These are phyloP conservation scores for Pseudogymnoascus sp. DNA, from an alignment of 2,329 filamentous ascomycete genomes.

Conservation along the genomic window DNA sequence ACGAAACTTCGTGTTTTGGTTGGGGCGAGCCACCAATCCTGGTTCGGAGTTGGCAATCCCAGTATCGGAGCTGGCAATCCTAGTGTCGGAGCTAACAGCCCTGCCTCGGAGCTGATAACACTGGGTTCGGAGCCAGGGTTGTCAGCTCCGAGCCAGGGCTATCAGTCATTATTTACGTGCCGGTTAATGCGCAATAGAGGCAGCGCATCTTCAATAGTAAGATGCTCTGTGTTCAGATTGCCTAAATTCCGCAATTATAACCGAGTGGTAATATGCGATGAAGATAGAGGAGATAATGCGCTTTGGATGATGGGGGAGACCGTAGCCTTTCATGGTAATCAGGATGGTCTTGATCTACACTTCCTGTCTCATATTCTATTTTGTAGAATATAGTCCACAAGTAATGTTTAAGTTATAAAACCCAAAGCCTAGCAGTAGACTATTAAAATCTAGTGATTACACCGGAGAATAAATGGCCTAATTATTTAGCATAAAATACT, in stretches of 20 bases:
- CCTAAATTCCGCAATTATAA: no score
- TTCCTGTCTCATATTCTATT: neutral
- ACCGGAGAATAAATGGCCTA: neutral
- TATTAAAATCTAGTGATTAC: neutral
- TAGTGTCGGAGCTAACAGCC: neutral
- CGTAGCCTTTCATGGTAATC: neutral
- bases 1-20: no score
- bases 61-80: neutral
- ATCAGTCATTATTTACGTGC: no score
- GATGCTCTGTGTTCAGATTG: no score
- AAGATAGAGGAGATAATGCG: neutral
- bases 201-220: no score
- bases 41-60: neutral
- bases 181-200: no score
- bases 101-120: neutral
- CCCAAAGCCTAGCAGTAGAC: neutral
- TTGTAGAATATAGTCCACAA: neutral
- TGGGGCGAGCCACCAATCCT: neutral
- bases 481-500: neutral
- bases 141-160: no score
- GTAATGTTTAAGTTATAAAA: neutral
- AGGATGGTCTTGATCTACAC: neutral
- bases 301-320: neutral
- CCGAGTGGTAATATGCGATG: neutral
- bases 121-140: no score